A percentile compares a stretch with the other conserved stretches of the same genome.
Conservation (phyloP, 768 basidiomycete genomes). For the Suillus brevipes region DNA sequence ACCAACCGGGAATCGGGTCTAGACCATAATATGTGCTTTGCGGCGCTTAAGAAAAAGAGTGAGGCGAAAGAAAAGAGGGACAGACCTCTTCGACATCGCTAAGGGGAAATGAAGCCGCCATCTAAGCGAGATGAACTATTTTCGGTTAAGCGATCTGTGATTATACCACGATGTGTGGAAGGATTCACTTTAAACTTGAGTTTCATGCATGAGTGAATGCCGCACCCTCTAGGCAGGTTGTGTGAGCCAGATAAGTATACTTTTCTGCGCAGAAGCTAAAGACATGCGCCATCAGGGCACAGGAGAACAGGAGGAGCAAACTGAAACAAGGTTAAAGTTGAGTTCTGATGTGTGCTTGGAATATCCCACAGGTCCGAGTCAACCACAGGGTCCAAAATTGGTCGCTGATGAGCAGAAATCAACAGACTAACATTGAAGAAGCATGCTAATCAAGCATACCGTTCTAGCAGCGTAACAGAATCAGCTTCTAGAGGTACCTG, state of each 20-base stretch:
- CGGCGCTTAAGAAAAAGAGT: conserved; percentile 3
- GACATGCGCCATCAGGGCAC: background rate
- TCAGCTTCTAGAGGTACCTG: background rate
- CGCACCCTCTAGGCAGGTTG: background rate
- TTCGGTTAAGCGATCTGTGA: background rate
- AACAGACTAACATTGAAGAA: background rate
- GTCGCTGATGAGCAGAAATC: background rate
- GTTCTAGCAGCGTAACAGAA: background rate
- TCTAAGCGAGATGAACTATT: conserved; percentile 3
- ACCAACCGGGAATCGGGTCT: background rate
- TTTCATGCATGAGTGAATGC: background rate
- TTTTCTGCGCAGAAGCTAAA: background rate
- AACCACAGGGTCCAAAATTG: background rate
- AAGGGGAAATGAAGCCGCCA: background rate
- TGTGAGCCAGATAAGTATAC: background rate
- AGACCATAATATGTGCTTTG: background rate
- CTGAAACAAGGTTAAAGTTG: background rate
- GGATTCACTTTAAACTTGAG: background rate
- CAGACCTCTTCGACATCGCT: background rate
- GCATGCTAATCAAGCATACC: background rate
- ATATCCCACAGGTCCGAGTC: background rate
- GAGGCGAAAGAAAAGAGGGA: conserved; percentile 3
- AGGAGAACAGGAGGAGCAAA: background rate
- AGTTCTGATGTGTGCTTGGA: background rate
- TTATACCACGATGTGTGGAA: background rate